These are phyloP conservation scores for Nicotiana obtusifolia DNA, from an alignment of 257 asterid genomes.

Conservation along the genomic window DNA sequence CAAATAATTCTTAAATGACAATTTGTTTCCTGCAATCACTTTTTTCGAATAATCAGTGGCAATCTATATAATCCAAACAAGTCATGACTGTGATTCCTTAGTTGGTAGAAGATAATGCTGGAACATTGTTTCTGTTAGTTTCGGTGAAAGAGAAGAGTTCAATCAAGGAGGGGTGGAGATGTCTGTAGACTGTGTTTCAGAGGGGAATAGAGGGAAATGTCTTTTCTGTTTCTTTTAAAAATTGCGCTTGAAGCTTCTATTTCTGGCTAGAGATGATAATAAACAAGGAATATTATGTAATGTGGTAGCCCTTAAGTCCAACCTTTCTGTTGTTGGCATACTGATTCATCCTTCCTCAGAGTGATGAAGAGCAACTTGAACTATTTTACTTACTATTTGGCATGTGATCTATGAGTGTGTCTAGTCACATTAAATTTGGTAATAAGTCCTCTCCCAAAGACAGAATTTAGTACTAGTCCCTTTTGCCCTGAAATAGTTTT, in stretches of 20 bases:
- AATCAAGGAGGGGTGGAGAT: background rate
- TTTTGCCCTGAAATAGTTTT: background rate
- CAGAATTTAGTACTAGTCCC: background rate
- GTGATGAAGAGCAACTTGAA: background rate
- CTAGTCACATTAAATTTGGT: background rate
- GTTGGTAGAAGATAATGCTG: background rate
- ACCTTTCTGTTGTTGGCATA: background rate
- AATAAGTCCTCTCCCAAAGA: background rate
- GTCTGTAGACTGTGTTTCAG: background rate
- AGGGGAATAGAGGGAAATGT: background rate
- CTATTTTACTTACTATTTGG: background rate
- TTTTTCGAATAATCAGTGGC: background rate
- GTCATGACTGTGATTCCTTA: slow-evolving; percentile 1
- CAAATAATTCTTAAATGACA: background rate
- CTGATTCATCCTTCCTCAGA: background rate
- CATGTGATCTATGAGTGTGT: background rate
- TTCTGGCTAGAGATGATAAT: background rate
- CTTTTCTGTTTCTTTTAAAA: background rate
- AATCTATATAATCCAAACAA: background rate
- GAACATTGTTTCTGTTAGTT: background rate
- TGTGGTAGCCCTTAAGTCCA: background rate
- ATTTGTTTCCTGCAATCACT: background rate
- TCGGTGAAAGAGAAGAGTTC: background rate
- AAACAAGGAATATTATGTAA: background rate
- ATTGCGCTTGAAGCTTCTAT: background rate